These are phyloP conservation scores for Poronia punctata DNA, from an alignment of 495 filamentous ascomycete genomes.

Conservation along the genomic window DNA sequence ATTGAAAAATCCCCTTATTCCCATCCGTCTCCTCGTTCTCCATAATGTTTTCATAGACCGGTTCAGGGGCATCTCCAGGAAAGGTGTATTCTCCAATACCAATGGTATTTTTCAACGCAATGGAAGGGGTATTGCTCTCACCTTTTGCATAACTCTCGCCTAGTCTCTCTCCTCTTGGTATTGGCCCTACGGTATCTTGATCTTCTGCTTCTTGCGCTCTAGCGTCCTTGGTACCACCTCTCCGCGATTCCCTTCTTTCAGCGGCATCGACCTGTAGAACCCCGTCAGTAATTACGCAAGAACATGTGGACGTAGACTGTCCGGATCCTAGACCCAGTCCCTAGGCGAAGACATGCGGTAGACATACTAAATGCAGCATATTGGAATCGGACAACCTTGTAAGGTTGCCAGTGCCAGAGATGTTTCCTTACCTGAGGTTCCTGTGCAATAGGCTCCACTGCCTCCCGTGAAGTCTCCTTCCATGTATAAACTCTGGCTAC, in stretches of 20 bases:
- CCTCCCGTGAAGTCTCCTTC: slow-evolving; percentile 11
- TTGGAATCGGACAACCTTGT: slow-evolving; percentile 10
- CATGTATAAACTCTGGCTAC: slow-evolving; percentile 7
- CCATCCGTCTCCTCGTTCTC: background rate
- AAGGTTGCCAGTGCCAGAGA: slow-evolving; percentile 15
- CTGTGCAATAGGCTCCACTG: slow-evolving; percentile 9
- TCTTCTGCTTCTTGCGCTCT: slow-evolving; percentile 24
- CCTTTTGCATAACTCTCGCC: slow-evolving; percentile 28
- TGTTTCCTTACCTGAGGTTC: slow-evolving; percentile 16
- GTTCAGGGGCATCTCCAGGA: slow-evolving; percentile 17
- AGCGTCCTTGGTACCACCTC: slow-evolving; percentile 12
- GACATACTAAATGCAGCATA: slow-evolving; percentile 13
- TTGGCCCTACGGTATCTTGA: slow-evolving; percentile 30
- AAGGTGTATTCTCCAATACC: slow-evolving; percentile 18
- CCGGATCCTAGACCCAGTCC: slow-evolving; percentile 6
- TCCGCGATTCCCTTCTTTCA: slow-evolving; percentile 11
- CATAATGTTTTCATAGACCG: slow-evolving; percentile 11
- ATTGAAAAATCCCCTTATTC: background rate
- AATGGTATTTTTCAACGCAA: slow-evolving; percentile 26
- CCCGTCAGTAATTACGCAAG: slow-evolving; percentile 1
- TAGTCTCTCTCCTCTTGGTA: slow-evolving; percentile 27
- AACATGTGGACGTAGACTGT: background rate
- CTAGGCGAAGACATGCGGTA: slow-evolving; percentile 7
- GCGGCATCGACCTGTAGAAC: slow-evolving; percentile 8
- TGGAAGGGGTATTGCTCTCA: slow-evolving; percentile 28